phyloP scores from a whole-genome alignment of 805 yeast species.

The Wickerhamiella vanderwaltii region DNA sequence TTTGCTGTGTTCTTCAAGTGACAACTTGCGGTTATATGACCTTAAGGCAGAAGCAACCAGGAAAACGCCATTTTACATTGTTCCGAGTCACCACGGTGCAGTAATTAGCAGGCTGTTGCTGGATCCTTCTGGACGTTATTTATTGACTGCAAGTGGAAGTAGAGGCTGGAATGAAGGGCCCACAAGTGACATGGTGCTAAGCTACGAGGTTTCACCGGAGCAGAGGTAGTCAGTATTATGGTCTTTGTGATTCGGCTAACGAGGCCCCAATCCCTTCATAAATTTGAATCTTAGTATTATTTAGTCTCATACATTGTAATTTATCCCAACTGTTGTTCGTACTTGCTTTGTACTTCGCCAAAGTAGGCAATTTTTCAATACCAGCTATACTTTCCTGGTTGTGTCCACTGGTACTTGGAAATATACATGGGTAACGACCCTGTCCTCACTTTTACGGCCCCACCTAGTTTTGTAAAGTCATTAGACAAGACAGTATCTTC shows the following conservation, averaged over 20 bases:
- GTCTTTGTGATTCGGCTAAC: background rate
- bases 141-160: constrained; percentile 86
- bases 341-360: background rate
- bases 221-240: background rate
- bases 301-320: no score
- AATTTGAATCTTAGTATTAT: no score
- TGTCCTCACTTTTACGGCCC: background rate
- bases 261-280: no score
- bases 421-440: constrained; percentile 9
- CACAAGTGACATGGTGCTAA: constrained; percentile 52
- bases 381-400: constrained; percentile 11
- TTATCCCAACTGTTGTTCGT: no score
- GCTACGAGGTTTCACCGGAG: constrained; percentile 47
- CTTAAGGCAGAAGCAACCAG: constrained; percentile 30
- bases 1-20: constrained; percentile 77
- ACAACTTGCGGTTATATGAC: constrained; percentile 81
- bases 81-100: constrained; percentile 97
- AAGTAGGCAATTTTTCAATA: constrained; percentile 1
- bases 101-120: constrained; percentile 61
- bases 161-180: constrained; percentile 87
- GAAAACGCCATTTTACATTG: constrained; percentile 63
- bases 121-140: constrained; percentile 77
- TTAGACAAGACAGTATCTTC: background rate
- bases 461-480: background rate
- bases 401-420: constrained; percentile 4